Base-by-base conservation (phyloP, 768 basidiomycete genomes). In the Hemileccinum rubropunctum region DNA sequence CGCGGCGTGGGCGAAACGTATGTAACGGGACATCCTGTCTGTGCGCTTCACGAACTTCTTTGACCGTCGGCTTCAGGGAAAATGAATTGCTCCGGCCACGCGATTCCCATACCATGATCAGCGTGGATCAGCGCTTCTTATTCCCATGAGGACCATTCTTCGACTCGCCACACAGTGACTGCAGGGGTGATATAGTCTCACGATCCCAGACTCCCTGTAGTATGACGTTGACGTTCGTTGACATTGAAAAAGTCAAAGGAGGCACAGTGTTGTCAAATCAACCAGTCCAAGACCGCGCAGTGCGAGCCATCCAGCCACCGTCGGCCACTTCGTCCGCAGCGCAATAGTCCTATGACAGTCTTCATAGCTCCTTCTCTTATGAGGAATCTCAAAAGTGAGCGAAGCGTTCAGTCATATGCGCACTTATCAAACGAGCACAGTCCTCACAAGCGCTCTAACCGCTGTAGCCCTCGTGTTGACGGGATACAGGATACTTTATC, bases 101-200 rank as follows among this genome's bases (percentile, higher is more conserved):
- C 41, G 14, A 32, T 28, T 45, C 48, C 13, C 34, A 37, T 33
- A n/a, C 35, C 28, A 37, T 34, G 42, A 42, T 42, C 46, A 37
- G 4, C 43, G 5, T 32, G 23, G 30, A 35, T 32, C 17, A 39
- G 28, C 11, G 33, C 32, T 17, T 14, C 8, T 42, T 12, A 6
- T 39, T 42, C 35, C 14, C 40, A 38, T 21, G 3, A 27, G n/a
- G n/a, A 15, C 23, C 41, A 43, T 27, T 38, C 30, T 47, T 44
- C 17, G 11, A 8, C 26, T n/a, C n/a, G n/a, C n/a, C n/a, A n/a
- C 10, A 35, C 53, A 52, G 53, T 23, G 58, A 58, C 60, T 57
- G 53, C n/a, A n/a, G n/a, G 45, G 52, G 5, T 15, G 35, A 20
- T 11, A 8, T 20, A 33, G 21, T 38, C 37, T 38, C 20, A 38